Base-by-base conservation (phyloP, 2,329 filamentous ascomycete species). In the Alternaria sp. region DNA sequence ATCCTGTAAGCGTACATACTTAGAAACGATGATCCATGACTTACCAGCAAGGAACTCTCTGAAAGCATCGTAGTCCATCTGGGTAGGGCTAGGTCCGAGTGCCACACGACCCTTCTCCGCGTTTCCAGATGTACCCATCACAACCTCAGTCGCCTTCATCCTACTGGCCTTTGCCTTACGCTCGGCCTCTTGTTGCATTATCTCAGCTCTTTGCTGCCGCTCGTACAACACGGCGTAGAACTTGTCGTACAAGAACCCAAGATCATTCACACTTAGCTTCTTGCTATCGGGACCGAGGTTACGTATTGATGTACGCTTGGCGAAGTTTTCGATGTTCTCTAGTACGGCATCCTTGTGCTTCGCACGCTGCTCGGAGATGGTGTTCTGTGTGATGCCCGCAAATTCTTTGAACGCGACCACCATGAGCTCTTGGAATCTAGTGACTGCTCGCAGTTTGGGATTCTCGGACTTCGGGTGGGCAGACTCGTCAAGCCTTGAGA, bases 351-450 rank as follows among this genome's bases (percentile, higher is more conserved):
- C 93, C 81, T 98, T 98, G 81, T 98, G 96, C 81, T 94, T 97
- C 44, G 92, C 86, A 21, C 96, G 90, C 75, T 96, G 87, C 69
- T 98, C 96, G 1, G 91, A 92, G 64, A 99, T 94, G 55, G 91
- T 97, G 75, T 89, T 91, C 77, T 99, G 95, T 0, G 96, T 99
- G 71, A 99, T 97, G 44, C 90, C 93, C 0, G 95, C 92, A 76
- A 99, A 99, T 76, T 99, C 96, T 72, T 97, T 98, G 83, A 99
- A 99, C 1, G 96, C 96, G 20, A 98, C 96, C 4, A 99, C 96
- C 94, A 99, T 98, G 61, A 99, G 87, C 79, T 98, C 96, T 75
- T 99, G 96, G 78, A 99, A 99, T 50, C 93, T 89, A 6, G 96
- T 99, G 58, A 99, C 96, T 0, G 94, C 93, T 57, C 95, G 88